phyloP scores from a whole-genome alignment of 2,329 filamentous ascomycete genomes.

The Nothophaeocryptopus gaeumannii region DNA sequence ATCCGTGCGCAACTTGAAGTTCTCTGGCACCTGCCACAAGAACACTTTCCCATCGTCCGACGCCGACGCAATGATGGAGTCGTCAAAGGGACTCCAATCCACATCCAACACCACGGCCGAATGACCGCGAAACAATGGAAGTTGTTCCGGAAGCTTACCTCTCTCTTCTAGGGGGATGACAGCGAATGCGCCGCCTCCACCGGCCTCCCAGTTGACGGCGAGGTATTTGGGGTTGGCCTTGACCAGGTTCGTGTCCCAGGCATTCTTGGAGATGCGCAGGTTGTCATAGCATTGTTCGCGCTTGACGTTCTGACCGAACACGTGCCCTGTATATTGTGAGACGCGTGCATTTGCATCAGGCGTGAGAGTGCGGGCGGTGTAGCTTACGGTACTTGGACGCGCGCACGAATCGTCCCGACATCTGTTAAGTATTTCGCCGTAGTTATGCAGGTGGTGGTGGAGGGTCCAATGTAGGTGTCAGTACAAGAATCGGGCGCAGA shows the following conservation, averaged over 20 bases:
- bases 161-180: constrained; percentile 88
- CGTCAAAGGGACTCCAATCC: constrained; percentile 98
- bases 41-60: constrained; percentile 97
- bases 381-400: constrained; percentile 69
- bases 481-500: background rate
- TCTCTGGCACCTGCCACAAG: constrained; percentile 89
- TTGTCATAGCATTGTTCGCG: constrained; percentile 99
- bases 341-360: constrained; percentile 1
- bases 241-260: constrained; percentile 97
- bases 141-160: constrained; percentile 85
- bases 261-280: constrained; percentile 93
- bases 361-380: constrained; percentile 1
- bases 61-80: constrained; percentile 84
- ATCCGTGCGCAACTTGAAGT: constrained; percentile 81
- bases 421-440: constrained; percentile 32
- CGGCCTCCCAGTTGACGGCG: constrained; percentile 96
- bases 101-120: constrained; percentile 95
- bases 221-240: constrained; percentile 97
- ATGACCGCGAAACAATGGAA: constrained; percentile 93
- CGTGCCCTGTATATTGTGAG: constrained; percentile 67
- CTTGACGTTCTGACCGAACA: constrained; percentile 92
- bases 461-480: background rate
- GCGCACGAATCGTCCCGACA: constrained; percentile 71
- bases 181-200: constrained; percentile 93
- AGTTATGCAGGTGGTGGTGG: background rate